phyloP scores from a whole-genome alignment of 129 eudicot genomes.

The Centrapalus pauciflorus region DNA sequence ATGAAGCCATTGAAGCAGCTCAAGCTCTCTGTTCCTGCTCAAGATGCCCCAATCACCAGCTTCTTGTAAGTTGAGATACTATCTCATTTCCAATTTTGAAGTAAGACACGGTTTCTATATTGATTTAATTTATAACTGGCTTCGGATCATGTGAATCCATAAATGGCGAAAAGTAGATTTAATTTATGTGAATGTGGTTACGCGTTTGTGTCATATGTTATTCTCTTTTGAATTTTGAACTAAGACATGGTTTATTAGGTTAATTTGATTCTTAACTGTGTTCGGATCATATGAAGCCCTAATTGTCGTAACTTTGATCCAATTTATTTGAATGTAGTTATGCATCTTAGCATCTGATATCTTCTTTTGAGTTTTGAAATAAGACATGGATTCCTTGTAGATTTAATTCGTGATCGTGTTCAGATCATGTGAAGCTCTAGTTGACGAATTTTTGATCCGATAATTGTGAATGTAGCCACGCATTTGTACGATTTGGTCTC shows the following conservation, averaged over 20 bases:
- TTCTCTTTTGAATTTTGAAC: background rate
- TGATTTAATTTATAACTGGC: background rate
- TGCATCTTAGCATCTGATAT: background rate
- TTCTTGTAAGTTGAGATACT: conserved; percentile 49
- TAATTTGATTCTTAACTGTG: background rate
- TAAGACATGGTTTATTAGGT: background rate
- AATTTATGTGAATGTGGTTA: background rate
- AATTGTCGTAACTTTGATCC: background rate
- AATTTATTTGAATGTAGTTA: background rate
- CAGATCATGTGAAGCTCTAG: background rate
- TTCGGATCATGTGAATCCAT: background rate
- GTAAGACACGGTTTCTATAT: background rate
- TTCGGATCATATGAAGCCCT: conserved; percentile 12
- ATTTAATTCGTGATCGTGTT: background rate
- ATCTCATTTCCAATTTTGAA: background rate
- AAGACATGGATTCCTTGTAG: too few species aligned
- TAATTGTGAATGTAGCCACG: background rate
- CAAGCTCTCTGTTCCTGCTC: conserved; percentile 92
- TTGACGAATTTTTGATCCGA: background rate
- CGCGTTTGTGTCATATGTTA: background rate
- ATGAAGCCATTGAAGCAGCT: conserved; percentile 85
- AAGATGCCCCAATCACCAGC: conserved; percentile 71
- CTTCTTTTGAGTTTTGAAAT: too few species aligned
- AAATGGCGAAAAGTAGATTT: background rate
- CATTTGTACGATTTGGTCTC: too few species aligned